Evolutionary conservation across 768 basidiomycete species (phyloP).

Genomic region (Paxillus ammoniavirescens): DNA sequence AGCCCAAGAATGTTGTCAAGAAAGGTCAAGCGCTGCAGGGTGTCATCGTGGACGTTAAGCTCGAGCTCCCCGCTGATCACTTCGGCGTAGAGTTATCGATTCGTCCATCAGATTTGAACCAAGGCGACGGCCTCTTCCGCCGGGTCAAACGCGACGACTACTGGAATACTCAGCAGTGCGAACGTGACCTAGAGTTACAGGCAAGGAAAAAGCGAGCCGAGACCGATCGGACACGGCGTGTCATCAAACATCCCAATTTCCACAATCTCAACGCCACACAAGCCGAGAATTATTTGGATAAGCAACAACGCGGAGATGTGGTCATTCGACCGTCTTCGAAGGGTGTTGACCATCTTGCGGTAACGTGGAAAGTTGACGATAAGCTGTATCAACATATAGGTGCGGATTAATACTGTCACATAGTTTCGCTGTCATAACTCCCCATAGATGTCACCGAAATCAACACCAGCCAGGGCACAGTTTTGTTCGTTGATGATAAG

Average conservation of each 20-base stretch:
- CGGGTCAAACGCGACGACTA: slow-evolving; percentile 54
- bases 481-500: slow-evolving; percentile 70
- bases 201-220: slow-evolving; percentile 84
- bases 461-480: slow-evolving; percentile 69
- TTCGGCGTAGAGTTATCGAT: slow-evolving; percentile 77
- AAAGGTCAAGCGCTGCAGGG: slow-evolving; percentile 81
- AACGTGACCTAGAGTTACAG: slow-evolving; percentile 69
- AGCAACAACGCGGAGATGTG: slow-evolving; percentile 92
- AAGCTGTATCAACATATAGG: slow-evolving; percentile 96
- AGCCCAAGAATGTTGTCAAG: slow-evolving; percentile 51
- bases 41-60: slow-evolving; percentile 71
- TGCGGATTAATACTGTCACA: slow-evolving; percentile 34
- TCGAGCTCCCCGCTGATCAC: slow-evolving; percentile 55
- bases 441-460: slow-evolving; percentile 73
- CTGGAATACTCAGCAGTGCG: slow-evolving; percentile 66
- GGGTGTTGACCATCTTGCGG: slow-evolving; percentile 88
- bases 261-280: slow-evolving; percentile 89
- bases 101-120: slow-evolving; percentile 56
- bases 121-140: slow-evolving; percentile 63
- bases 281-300: slow-evolving; percentile 86
- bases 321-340: slow-evolving; percentile 96
- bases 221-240: slow-evolving; percentile 72
- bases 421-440: slow-evolving; percentile 7
- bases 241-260: slow-evolving; percentile 98
- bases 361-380: slow-evolving; percentile 99